phyloP scores from a whole-genome alignment of 768 basidiomycete species.

The Tremella fuciformis region DNA sequence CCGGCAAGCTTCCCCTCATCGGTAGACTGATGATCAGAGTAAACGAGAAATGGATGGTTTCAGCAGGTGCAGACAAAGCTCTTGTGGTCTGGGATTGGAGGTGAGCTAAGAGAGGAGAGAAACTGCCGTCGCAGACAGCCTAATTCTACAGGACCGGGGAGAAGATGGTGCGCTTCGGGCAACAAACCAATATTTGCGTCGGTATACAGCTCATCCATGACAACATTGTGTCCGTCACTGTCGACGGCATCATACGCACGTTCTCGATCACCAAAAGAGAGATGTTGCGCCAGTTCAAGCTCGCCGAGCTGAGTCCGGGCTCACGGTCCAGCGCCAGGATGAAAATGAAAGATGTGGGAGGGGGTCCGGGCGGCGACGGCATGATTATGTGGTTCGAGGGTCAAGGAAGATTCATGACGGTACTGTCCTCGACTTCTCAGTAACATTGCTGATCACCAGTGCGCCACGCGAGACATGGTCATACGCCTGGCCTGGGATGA shows the following conservation, averaged over 20 bases:
- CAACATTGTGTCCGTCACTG: constrained; percentile 82
- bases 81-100: constrained; percentile 62
- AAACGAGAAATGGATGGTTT: constrained; percentile 78
- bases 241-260: constrained; percentile 84
- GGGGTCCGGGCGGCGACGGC: constrained; percentile 53
- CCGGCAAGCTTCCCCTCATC: too few relatives aligned
- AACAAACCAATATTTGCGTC: constrained; percentile 87
- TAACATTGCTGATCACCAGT: constrained; percentile 16
- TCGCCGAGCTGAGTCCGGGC: constrained; percentile 69
- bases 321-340: constrained; percentile 25
- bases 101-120: constrained; percentile 1
- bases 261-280: constrained; percentile 85
- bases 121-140: constrained; percentile 36
- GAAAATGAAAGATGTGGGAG: constrained; percentile 72
- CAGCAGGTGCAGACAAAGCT: constrained; percentile 70
- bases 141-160: constrained; percentile 80
- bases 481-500: constrained; percentile 31
- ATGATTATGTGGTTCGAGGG: constrained; percentile 71
- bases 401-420: constrained; percentile 85
- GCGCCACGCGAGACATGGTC: constrained; percentile 32
- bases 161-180: constrained; percentile 85
- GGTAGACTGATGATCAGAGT: constrained; percentile 51
- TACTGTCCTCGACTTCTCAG: constrained; percentile 41
- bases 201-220: constrained; percentile 82
- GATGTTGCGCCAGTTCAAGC: constrained; percentile 88